phyloP scores from a whole-genome alignment of 768 basidiomycete species.

The Strobilomyces confusus region DNA sequence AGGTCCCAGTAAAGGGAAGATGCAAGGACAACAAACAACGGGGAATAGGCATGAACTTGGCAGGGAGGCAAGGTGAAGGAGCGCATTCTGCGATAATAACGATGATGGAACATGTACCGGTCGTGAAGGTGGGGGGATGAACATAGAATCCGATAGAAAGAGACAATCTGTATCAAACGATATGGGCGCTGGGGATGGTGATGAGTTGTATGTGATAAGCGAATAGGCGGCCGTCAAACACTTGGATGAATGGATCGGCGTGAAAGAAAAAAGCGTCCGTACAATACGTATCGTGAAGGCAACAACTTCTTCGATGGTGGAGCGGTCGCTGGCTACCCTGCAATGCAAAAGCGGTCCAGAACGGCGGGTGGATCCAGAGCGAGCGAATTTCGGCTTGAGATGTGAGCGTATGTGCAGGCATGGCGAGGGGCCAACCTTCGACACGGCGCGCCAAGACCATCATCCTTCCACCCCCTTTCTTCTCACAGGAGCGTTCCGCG shows the following conservation, averaged over 20 bases:
- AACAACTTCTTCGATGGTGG: constrained; percentile 32
- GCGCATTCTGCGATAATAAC: constrained; percentile 21
- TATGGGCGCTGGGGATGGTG: constrained; percentile 32
- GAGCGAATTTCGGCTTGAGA: constrained; percentile 18
- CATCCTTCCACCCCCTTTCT: constrained; percentile 17
- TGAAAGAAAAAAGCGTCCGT: constrained; percentile 83
- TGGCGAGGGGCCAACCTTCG: constrained; percentile 4
- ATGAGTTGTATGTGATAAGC: constrained; percentile 22
- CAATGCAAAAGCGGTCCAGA: constrained; percentile 16
- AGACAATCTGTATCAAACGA: constrained; percentile 28
- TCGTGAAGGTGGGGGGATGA: constrained; percentile 17
- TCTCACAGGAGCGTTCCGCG: constrained; percentile 21
- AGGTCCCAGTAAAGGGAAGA: constrained; percentile 65
- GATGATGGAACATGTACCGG: constrained; percentile 22
- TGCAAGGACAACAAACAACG: constrained; percentile 61
- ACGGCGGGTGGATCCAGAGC: constrained; percentile 13
- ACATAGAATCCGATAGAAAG: constrained; percentile 26
- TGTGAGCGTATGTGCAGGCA: constrained; percentile 6
- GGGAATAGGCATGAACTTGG: constrained; percentile 23
- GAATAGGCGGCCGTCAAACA: constrained; percentile 31
- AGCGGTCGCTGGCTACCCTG: constrained; percentile 18
- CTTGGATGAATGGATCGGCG: constrained; percentile 22
- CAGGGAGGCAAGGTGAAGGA: constrained; percentile 16
- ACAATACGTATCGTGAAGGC: constrained; percentile 44
- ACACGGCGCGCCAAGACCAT: constrained; percentile 26